Percentiles rank a stretch among this genome's conserved stretches.
These are phyloP conservation scores for Leishmania lainsoni DNA, from an alignment of 208 protist species.

Conservation along the genomic window DNA sequence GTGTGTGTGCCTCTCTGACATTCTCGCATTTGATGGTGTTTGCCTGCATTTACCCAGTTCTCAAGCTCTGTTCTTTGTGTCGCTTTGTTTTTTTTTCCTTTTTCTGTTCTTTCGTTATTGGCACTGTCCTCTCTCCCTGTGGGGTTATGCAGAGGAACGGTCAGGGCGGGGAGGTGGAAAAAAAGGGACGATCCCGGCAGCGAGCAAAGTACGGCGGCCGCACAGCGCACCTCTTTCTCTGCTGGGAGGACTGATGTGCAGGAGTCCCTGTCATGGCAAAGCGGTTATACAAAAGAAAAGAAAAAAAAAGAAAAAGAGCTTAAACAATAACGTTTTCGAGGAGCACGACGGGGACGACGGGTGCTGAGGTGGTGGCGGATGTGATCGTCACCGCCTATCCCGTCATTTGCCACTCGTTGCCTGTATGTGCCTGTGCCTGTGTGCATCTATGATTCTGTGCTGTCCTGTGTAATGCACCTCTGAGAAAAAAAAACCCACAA, in stretches of 20 bases:
- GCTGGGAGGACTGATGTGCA: not conserved
- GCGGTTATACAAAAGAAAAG: too few species aligned
- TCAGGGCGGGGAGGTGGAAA: too few species aligned
- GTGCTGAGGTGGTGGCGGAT: not conserved
- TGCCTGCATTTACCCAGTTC: too few species aligned
- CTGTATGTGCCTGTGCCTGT: not conserved
- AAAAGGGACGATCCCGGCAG: not conserved
- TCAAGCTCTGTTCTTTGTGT: too few species aligned
- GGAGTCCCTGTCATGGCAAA: not conserved
- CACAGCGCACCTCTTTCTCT: not conserved
- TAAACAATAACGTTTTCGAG: not conserved
- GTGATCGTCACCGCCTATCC: too few species aligned
- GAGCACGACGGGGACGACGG: not conserved
- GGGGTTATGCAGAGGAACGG: too few species aligned
- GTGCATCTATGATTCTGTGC: not conserved
- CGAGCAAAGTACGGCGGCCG: not conserved
- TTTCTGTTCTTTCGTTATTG: conserved; percentile 12
- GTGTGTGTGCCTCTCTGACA: conserved; percentile 9
- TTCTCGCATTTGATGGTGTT: too few species aligned
- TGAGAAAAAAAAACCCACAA: not conserved
- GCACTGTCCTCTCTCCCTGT: conserved; percentile 9
- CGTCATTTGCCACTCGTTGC: too few species aligned
- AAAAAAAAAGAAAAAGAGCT: not conserved
- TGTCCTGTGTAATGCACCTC: not conserved
- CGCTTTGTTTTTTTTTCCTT: not conserved